Percentiles rank a stretch among this genome's conserved stretches.
These are phyloP conservation scores for Blastobotrys aristatus DNA, from an alignment of 1,139 yeast genomes.

Conservation along the genomic window DNA sequence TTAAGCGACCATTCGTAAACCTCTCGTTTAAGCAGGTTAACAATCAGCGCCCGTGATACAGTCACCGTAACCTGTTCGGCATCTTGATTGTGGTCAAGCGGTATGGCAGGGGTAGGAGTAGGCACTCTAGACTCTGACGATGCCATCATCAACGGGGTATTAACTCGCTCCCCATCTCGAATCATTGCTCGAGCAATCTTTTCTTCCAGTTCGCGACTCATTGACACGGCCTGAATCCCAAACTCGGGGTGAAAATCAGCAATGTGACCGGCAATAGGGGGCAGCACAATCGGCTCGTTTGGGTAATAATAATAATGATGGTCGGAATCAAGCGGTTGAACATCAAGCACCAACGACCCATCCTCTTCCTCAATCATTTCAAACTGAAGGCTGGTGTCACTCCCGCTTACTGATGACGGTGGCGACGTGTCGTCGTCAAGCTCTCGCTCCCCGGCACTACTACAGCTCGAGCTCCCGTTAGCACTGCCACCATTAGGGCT, in stretches of 20 bases:
- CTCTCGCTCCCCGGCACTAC: background rate
- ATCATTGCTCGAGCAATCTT: constrained; percentile 25
- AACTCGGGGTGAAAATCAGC: constrained; percentile 31
- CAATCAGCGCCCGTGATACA: constrained; percentile 13
- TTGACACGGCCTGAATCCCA: constrained; percentile 27
- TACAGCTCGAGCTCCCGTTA: background rate
- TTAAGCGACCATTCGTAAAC: constrained; percentile 10
- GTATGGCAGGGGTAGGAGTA: background rate
- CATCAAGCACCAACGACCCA: constrained; percentile 17
- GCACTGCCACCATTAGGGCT: background rate
- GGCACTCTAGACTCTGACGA: background rate
- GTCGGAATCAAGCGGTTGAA: constrained; percentile 9
- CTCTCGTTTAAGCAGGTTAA: constrained; percentile 12
- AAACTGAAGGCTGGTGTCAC: constrained; percentile 2
- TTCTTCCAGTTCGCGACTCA: constrained; percentile 25
- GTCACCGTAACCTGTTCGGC: background rate
- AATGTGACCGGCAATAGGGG: constrained; percentile 29
- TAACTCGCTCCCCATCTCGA: constrained; percentile 20
- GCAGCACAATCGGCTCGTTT: constrained; percentile 24
- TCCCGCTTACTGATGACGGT: background rate
- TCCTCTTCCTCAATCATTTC: constrained; percentile 13
- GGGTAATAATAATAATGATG: background rate
- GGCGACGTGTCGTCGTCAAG: background rate
- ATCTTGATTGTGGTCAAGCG: constrained; percentile 1
- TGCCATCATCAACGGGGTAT: constrained; percentile 5